Evolutionary conservation across 441 rosid genomes (phyloP).

Genomic region (Pelargonium australe): DNA sequence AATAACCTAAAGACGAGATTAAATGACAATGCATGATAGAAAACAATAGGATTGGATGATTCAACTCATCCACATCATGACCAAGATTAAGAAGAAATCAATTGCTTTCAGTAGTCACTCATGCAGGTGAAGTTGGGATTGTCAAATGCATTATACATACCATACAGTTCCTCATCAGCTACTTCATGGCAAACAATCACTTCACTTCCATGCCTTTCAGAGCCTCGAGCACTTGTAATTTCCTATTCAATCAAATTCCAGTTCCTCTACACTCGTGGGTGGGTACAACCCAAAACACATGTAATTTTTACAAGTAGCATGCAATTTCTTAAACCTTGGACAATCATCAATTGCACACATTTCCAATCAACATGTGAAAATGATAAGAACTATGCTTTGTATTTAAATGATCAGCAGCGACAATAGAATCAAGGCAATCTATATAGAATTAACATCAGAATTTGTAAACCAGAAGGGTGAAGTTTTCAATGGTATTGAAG

Average conservation of each 20-base stretch:
- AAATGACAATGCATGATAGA: too few species aligned
- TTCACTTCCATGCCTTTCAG: too few species aligned
- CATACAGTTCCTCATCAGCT: background rate
- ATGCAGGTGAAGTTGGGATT: conserved; percentile 1
- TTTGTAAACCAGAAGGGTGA: conserved; percentile 54
- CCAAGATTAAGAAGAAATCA: background rate
- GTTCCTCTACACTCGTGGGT: background rate
- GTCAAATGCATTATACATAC: background rate
- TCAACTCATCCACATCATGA: background rate
- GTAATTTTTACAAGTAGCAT: background rate
- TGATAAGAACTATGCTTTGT: background rate
- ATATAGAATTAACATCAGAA: conserved; percentile 29
- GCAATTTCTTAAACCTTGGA: background rate
- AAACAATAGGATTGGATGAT: background rate
- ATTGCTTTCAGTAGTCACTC: background rate
- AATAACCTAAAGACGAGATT: too few species aligned
- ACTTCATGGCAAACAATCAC: background rate
- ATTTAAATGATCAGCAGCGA: background rate
- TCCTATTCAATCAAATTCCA: too few species aligned
- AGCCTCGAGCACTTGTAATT: too few species aligned
- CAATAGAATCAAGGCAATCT: background rate
- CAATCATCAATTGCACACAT: background rate
- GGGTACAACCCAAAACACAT: background rate
- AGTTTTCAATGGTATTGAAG: conserved; percentile 48
- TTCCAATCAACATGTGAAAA: background rate